Base-by-base conservation (phyloP, 2,329 filamentous ascomycete genomes). In the Trichoderma koningiopsis region DNA sequence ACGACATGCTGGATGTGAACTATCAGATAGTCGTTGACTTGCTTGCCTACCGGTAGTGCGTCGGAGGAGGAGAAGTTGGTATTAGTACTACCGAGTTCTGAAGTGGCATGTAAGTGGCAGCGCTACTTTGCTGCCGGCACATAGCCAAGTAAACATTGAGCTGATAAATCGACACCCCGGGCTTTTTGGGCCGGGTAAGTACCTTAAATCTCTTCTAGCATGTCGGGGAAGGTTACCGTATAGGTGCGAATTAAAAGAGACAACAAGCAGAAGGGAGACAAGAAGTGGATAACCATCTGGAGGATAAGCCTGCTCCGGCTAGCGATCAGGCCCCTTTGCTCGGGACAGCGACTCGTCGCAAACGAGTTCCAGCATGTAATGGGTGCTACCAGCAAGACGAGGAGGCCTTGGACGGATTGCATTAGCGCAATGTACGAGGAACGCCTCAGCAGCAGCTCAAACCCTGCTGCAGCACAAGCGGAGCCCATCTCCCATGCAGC, bases 381-480 rank as follows among this genome's bases (percentile, higher is more conserved):
- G 24, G 16, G 40, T 49, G 33, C 33, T 35, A 49, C 47, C 22
- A 24, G n/a, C 22, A 49, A 10, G 47, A 43, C 7, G 47, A 49
- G n/a, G n/a, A 49, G n/a, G 47, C 11, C 22, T 49, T 49, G 47
- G 47, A 49, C n/a, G 47, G n/a, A 49, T 43, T 49, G 47, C 47
- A 49, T 49, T 49, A 24, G 47, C 47, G 47, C 47, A 47, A 49
- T 49, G 47, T 49, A 49, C 47, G 47, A 49, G n/a, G 47, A 24
- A 49, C 47, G 47, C 22, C 47, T 49, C 47, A 49, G 40, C 40
- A 29, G 37, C 58, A 47, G 47, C 58, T 19, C 19, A 43, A 49
- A 61, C 47, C 58, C 58, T 49, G 58, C 58, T 43, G 37, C 55
- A 35, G 52, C 62, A 65, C 35, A 33, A 52, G 62, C 62, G 62